Conservation (phyloP, 129 eudicot genomes). For the Ambrosia artemisiifolia region DNA sequence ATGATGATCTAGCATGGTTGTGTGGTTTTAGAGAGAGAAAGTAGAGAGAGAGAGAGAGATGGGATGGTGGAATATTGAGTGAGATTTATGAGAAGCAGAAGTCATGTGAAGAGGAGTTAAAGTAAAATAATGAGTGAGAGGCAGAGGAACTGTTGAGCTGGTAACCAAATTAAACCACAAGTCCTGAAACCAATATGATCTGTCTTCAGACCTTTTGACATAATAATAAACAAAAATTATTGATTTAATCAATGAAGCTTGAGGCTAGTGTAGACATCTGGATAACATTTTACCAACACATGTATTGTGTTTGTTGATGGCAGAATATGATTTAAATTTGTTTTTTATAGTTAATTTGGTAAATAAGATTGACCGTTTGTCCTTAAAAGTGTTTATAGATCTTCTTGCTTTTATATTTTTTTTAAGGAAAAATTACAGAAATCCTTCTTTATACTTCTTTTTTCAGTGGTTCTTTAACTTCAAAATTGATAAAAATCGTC, state of each 20-base stretch:
- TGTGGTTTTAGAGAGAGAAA: slow-evolving; percentile 33
- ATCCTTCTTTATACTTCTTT: too few relatives aligned
- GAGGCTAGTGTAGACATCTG: slow-evolving; percentile 27
- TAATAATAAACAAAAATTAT: slow-evolving; percentile 21
- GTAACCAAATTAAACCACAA: slow-evolving; percentile 28
- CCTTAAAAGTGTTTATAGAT: too few relatives aligned
- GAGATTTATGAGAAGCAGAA: slow-evolving; percentile 55
- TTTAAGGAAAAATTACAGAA: too few relatives aligned
- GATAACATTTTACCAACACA: slow-evolving; percentile 20
- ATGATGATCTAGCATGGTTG: slow-evolving; percentile 36
- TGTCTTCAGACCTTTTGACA: slow-evolving; percentile 36
- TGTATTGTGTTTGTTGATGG: background rate
- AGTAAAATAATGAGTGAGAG: slow-evolving; percentile 19
- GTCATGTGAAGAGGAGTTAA: slow-evolving; percentile 54
- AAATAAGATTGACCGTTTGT: background rate
- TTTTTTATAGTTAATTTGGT: background rate
- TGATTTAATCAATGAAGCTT: slow-evolving; percentile 21
- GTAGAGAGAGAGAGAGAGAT: slow-evolving; percentile 12
- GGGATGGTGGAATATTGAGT: slow-evolving; percentile 29
- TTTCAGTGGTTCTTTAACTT: too few relatives aligned
- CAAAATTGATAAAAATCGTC: too few relatives aligned
- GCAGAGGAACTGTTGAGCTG: slow-evolving; percentile 45
- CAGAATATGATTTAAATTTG: background rate
- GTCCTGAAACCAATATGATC: slow-evolving; percentile 59
- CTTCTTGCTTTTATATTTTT: too few relatives aligned